Percentiles rank a stretch among this genome's conserved stretches.
Conservation (phyloP, 495 filamentous ascomycete genomes). For the Neurospora intermedia region DNA sequence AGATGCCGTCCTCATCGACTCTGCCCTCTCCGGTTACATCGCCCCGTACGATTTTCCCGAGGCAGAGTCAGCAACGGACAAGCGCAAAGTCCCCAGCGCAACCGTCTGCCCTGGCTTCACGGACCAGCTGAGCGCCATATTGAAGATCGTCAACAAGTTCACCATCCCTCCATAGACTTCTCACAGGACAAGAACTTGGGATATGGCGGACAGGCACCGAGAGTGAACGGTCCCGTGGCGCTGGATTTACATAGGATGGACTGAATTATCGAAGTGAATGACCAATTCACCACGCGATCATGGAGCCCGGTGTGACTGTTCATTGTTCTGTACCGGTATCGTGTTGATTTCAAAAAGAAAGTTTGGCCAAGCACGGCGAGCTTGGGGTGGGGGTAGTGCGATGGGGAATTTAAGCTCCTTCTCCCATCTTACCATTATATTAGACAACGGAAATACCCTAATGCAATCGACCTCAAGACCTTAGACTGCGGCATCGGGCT, state of each 20-base stretch:
- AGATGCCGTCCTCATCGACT: conserved; percentile 25
- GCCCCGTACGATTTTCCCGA: conserved; percentile 35
- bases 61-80: conserved; percentile 2
- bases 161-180: conserved; percentile 41
- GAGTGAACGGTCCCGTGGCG: conserved; percentile 41
- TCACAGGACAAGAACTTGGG: conserved; percentile 43
- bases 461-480: conserved; percentile 12
- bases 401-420: conserved; percentile 38
- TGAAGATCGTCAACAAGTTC: conserved; percentile 32
- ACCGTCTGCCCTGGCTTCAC: conserved; percentile 30
- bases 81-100: conserved; percentile 31
- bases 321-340: conserved; percentile 41
- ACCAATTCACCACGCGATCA: conserved; percentile 42
- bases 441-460: not conserved
- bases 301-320: conserved; percentile 47
- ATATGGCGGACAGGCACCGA: conserved; percentile 47
- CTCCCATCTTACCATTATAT: not conserved
- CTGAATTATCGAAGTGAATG: conserved; percentile 44
- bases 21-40: conserved; percentile 31
- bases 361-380: conserved; percentile 45
- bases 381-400: conserved; percentile 46
- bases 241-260: conserved; percentile 48
- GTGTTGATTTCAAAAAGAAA: conserved; percentile 36
- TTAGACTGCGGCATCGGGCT: conserved; percentile 35
- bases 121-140: conserved; percentile 31